Base-by-base conservation (phyloP, 2,329 filamentous ascomycete genomes). In the Aspergillus tanneri region DNA sequence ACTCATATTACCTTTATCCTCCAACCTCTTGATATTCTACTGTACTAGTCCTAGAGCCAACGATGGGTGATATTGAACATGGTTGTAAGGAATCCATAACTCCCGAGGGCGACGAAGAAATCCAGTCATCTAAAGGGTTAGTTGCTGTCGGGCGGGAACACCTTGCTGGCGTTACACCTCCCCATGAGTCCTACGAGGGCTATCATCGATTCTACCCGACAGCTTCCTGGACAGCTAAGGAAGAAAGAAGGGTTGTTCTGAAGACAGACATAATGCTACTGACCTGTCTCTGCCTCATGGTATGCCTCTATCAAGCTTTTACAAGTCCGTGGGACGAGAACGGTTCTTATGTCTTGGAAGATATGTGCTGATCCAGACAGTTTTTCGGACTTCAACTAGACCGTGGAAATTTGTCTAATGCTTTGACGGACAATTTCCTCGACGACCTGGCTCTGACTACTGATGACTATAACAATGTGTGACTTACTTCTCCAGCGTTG, bases 191-290 rank as follows among this genome's bases (percentile, higher is more conserved):
- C 4, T 61, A 56, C 25, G 57, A 64, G 39, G 59, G 60, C 4
- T 53, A 51, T 36, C 59, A 64, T 51, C 58, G 62, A 8, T 58
- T 59, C 45, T 55, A 61, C 22, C 58, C 58, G 11, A 55, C 52
- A 7, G 59, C 56, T 1, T 47, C 56, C 10, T 64, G 61, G 61
- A 60, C 58, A 2, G 46, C 30, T 2, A 66, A 72, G 40, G 77
- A 79, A 53, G 77, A 79, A 60, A 69, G 67, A 48, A 65, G 57
- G 21, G 57, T 79, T 3, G 67, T 78, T 8, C 62, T 72, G 28
- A 79, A 74, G 67, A 74, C 76, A 25, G 62, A 56, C 28, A 8
- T 50, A 22, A 47, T 53, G 40, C 28, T 61, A n/a, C 36, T 62
- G 30, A 47, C 36, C 12, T 53, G 54, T 49, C 38, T 65, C 10